These are phyloP conservation scores for Backusella sp. DNA, from an alignment of 192 early-diverging fungal genomes.

Conservation along the genomic window DNA sequence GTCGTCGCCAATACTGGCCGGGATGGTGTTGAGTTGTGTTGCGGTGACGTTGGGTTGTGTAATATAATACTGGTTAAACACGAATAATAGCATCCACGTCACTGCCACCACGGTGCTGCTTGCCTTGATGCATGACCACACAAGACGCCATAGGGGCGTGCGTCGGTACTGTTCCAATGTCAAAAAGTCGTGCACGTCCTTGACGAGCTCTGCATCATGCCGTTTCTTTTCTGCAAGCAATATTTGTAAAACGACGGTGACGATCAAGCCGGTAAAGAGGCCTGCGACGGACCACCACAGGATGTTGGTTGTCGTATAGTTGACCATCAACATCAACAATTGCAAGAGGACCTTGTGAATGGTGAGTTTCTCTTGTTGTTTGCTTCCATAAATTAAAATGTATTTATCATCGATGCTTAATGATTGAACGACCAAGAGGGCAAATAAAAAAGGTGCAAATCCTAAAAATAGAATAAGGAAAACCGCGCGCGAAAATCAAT, in stretches of 20 bases:
- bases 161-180: constrained; percentile 19
- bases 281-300: constrained; percentile 57
- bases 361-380: constrained; percentile 25
- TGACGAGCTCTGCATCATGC: neutral
- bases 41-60: constrained; percentile 20
- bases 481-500: neutral
- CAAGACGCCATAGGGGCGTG: constrained; percentile 24
- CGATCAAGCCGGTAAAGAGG: constrained; percentile 41
- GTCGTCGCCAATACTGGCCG: constrained; percentile 7
- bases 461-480: constrained; percentile 28
- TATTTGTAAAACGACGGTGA: constrained; percentile 30
- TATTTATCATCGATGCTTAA: constrained; percentile 40
- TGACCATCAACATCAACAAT: constrained; percentile 44
- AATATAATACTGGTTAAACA: constrained; percentile 31
- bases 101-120: constrained; percentile 8
- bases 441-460: constrained; percentile 48
- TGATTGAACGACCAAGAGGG: constrained; percentile 46
- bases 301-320: constrained; percentile 44
- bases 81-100: constrained; percentile 26
- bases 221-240: neutral
- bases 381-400: constrained; percentile 29
- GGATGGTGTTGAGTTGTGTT: constrained; percentile 3
- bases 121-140: constrained; percentile 20
- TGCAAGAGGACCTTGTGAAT: constrained; percentile 40
- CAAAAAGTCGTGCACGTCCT: neutral